Conservation (phyloP, 331 rosid species). For the Rosa hybrid region DNA sequence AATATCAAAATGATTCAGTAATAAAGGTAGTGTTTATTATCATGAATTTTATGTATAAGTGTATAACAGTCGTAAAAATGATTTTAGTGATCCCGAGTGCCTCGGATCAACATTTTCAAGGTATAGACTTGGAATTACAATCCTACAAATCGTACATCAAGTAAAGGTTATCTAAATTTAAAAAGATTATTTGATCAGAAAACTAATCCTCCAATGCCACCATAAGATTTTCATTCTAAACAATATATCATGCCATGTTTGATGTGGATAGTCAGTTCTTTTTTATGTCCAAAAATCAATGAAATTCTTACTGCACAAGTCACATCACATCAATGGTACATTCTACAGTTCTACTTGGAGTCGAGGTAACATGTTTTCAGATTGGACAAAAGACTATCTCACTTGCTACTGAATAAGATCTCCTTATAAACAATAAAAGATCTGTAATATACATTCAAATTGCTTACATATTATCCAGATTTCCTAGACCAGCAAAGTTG, state of each 20-base stretch:
- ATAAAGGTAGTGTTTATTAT: not conserved
- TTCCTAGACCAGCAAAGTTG: conserved; percentile 1
- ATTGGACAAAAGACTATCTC: not conserved
- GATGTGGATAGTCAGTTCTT: not conserved
- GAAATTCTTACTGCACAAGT: not conserved
- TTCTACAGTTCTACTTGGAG: not conserved
- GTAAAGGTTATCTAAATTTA: not conserved
- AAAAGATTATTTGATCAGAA: not conserved
- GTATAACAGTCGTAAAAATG: not conserved
- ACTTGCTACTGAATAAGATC: not conserved
- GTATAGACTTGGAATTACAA: not conserved
- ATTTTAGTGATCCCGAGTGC: not conserved
- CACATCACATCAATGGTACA: not conserved
- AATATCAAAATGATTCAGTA: conserved; percentile 22
- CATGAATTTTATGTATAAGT: not conserved
- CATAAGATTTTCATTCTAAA: not conserved
- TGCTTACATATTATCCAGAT: conserved; percentile 47
- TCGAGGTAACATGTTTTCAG: not conserved
- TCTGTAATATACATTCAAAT: not conserved
- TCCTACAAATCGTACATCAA: not conserved
- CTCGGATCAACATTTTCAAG: not conserved
- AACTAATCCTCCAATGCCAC: not conserved
- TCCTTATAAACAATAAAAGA: not conserved
- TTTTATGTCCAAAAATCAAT: not conserved
- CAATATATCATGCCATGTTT: not conserved